Percentiles rank a stretch among this genome's conserved stretches.
These are phyloP conservation scores for Sarcodon aspratus DNA, from an alignment of 768 basidiomycete genomes.

Conservation along the genomic window DNA sequence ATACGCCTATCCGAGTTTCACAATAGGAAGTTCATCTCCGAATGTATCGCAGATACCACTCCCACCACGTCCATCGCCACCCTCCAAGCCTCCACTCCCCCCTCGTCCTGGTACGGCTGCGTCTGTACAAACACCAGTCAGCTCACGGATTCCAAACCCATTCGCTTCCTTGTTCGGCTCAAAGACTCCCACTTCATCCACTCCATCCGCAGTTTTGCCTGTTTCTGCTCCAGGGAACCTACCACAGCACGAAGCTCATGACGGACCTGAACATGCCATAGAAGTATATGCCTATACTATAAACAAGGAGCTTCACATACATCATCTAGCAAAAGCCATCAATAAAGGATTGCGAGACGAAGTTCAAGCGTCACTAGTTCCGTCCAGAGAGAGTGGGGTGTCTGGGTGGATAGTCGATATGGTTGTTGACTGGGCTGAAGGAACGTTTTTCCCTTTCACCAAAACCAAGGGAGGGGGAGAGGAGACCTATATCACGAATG, in stretches of 20 bases:
- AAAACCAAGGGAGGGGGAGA: neutral
- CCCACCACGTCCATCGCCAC: slow-evolving; percentile 24
- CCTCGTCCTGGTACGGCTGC: slow-evolving; percentile 18
- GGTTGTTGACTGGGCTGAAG: neutral
- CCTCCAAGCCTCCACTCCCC: slow-evolving; percentile 38
- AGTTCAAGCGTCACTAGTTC: slow-evolving; percentile 34
- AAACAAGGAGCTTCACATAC: slow-evolving; percentile 14
- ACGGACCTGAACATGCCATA: slow-evolving; percentile 23
- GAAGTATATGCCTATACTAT: slow-evolving; percentile 57
- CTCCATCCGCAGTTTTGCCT: slow-evolving; percentile 18
- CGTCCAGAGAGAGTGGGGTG: slow-evolving; percentile 8
- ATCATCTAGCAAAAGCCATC: slow-evolving; percentile 38
- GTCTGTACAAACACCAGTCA: slow-evolving; percentile 7
- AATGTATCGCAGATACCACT: slow-evolving; percentile 13
- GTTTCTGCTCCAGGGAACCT: slow-evolving; percentile 7
- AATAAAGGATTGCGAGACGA: slow-evolving; percentile 43
- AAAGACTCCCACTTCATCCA: slow-evolving; percentile 18
- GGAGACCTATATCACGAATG: neutral
- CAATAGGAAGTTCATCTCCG: slow-evolving; percentile 1
- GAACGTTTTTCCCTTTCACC: neutral
- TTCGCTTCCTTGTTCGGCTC: slow-evolving; percentile 74
- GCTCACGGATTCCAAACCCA: slow-evolving; percentile 52
- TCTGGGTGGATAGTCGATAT: neutral
- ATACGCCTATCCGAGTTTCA: slow-evolving; percentile 12
- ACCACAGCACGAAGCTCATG: slow-evolving; percentile 6